Conservation (phyloP, 495 filamentous ascomycete species). For the Aspergillus conjunctus region DNA sequence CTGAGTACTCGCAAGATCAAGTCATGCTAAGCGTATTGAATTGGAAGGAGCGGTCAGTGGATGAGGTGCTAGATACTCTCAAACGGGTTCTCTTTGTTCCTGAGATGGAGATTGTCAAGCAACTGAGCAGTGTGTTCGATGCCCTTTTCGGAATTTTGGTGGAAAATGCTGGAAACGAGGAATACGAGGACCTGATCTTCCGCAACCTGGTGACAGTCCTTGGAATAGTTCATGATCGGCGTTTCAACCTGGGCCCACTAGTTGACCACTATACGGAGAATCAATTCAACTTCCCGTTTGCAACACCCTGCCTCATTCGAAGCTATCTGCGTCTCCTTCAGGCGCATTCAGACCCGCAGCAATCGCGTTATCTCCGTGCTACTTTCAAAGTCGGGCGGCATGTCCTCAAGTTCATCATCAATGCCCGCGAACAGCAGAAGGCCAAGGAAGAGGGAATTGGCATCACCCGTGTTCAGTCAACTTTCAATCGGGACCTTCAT, state of each 20-base stretch:
- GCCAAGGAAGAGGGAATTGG: constrained; percentile 87
- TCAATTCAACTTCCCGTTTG: constrained; percentile 91
- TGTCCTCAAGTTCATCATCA: constrained; percentile 92
- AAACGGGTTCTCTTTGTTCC: constrained; percentile 88
- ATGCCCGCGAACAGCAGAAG: constrained; percentile 83
- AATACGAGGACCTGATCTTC: constrained; percentile 92
- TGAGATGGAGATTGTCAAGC: constrained; percentile 96
- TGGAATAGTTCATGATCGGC: constrained; percentile 89
- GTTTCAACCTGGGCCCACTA: constrained; percentile 87
- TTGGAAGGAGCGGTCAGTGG: constrained; percentile 75
- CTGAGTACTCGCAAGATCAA: constrained; percentile 91
- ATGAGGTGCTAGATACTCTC: constrained; percentile 70
- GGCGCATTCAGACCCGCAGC: constrained; percentile 75
- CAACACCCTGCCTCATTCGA: constrained; percentile 84
- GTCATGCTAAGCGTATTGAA: constrained; percentile 79
- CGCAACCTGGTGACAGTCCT: constrained; percentile 85
- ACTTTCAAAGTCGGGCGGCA: constrained; percentile 95
- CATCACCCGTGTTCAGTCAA: constrained; percentile 72
- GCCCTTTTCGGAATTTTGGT: constrained; percentile 88
- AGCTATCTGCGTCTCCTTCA: constrained; percentile 82
- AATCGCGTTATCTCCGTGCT: constrained; percentile 79
- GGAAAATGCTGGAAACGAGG: constrained; percentile 83
- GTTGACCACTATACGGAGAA: constrained; percentile 90
- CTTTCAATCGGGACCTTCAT: constrained; percentile 81
- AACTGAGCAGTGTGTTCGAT: constrained; percentile 86